These are phyloP conservation scores for Jaltomata sinuosa DNA, from an alignment of 257 asterid species.

Conservation along the genomic window DNA sequence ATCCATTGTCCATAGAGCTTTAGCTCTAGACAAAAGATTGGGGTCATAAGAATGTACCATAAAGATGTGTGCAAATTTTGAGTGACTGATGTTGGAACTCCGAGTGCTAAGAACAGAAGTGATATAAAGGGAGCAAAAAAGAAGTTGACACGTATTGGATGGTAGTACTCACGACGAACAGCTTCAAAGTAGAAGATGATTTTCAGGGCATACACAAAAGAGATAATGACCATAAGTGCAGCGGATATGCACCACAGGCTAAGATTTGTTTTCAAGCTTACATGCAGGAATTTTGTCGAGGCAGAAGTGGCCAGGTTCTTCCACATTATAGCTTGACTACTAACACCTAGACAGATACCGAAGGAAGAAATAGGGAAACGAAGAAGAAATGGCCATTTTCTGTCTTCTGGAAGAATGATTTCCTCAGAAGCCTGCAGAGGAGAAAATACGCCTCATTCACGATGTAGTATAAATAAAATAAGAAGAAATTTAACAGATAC, in stretches of 20 bases:
- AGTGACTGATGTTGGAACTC: constrained; percentile 43
- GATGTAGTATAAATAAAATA: too few relatives aligned
- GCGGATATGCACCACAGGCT: constrained; percentile 51
- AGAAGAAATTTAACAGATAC: too few relatives aligned
- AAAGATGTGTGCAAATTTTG: constrained; percentile 22
- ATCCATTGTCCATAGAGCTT: constrained; percentile 96
- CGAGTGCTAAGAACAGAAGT: constrained; percentile 54
- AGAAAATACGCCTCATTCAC: too few relatives aligned
- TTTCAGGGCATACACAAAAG: constrained; percentile 41
- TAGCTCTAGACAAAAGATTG: constrained; percentile 52
- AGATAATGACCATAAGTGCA: constrained; percentile 29
- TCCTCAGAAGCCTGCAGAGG: constrained; percentile 55
- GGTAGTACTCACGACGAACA: constrained; percentile 88
- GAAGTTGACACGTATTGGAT: constrained; percentile 83
- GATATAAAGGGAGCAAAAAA: constrained; percentile 86
- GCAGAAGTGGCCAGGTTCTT: constrained; percentile 48
- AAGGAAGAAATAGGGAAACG: constrained; percentile 69
- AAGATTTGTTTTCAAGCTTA: constrained; percentile 39
- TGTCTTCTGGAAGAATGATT: constrained; percentile 62
- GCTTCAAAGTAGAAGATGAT: constrained; percentile 75
- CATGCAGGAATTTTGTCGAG: constrained; percentile 51
- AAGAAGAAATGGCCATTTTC: constrained; percentile 84
- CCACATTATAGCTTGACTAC: constrained; percentile 97
- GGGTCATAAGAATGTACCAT: constrained; percentile 79
- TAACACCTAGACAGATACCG: constrained; percentile 74